Base-by-base conservation (phyloP, 164 flowering plant genomes). In the Chimonanthus praecox region DNA sequence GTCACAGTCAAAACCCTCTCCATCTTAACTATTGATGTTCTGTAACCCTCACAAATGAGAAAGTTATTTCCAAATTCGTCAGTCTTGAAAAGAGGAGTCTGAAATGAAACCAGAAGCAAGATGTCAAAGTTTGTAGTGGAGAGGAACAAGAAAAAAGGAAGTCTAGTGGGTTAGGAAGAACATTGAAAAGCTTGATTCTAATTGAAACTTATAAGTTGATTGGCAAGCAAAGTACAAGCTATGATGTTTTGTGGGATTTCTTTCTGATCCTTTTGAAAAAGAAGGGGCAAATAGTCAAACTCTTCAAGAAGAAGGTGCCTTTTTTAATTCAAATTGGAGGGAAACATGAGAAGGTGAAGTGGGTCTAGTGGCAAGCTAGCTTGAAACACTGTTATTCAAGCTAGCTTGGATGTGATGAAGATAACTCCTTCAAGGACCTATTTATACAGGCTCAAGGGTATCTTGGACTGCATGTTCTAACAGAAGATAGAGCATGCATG, bases 1-100 rank as follows among this genome's bases (percentile, higher is more conserved):
- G 72, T 58, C 61, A 70, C 43, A 6, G 63, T 44, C 72, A 51
- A 51, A 20, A 68, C 70, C 47, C 70, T 68, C 21, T 68, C 70
- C 70, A 68, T 68, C 16, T 43, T 48, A 58, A 16, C 47, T 33
- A 66, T 10, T 44, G 48, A 44, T 33, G 68, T 43, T 11, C 7
- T 7, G 45, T 44, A 63, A 2, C 4, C 8, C 6, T 33, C 45
- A 9, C 11, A 8, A 11, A 5, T 11, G 9, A 66, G 45, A n/a
- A 10, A 63, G 9, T 4, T 33, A 5, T 6, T 33, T 66, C 49
- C 15, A 43, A 33, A 10, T 44, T 33, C 21, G 9, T 63, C 21
- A 9, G 66, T 63, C 10, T 9, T 44, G 48, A 3, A 45, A 15
- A 15, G 45, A 45, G 45, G 47, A 18, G n/a, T 7, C 4, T 4